Evolutionary conservation across 768 basidiomycete genomes (phyloP).

Genomic region (Myochromella boudieri): DNA sequence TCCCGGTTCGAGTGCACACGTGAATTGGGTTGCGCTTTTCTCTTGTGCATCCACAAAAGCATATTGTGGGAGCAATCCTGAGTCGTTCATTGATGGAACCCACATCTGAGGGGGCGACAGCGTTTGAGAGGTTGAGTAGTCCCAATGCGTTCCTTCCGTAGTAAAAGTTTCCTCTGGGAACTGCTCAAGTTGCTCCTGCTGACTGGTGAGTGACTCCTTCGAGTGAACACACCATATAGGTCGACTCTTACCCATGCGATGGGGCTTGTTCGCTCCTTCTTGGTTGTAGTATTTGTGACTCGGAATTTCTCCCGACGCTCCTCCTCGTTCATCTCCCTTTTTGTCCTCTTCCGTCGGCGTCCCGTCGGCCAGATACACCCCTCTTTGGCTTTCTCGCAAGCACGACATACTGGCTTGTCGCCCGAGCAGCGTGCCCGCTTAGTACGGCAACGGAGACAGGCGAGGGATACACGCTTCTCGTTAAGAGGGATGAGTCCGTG

Average conservation of each 20-base stretch:
- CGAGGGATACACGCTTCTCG: constrained; percentile 18
- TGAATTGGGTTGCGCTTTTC: not conserved
- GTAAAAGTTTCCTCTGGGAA: no score
- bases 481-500: no score
- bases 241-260: no score
- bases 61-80: not conserved
- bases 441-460: constrained; percentile 16
- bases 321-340: constrained; percentile 16
- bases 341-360: constrained; percentile 14
- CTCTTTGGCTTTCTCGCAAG: constrained; percentile 15
- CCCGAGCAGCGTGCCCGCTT: constrained; percentile 18
- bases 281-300: no score
- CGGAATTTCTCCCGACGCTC: constrained; percentile 14
- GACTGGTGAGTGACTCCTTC: no score
- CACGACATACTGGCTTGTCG: constrained; percentile 14
- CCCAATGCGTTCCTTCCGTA: constrained; percentile 7
- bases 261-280: no score
- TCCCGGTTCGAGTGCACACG: not conserved
- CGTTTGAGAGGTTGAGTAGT: constrained; percentile 3
- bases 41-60: not conserved
- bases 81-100: constrained; percentile 1
- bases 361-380: constrained; percentile 16
- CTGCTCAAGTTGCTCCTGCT: no score
- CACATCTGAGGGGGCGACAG: constrained; percentile 1
- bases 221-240: no score